Base-by-base conservation (phyloP, 2,329 filamentous ascomycete species). In the Penicillium sclerotigenum region DNA sequence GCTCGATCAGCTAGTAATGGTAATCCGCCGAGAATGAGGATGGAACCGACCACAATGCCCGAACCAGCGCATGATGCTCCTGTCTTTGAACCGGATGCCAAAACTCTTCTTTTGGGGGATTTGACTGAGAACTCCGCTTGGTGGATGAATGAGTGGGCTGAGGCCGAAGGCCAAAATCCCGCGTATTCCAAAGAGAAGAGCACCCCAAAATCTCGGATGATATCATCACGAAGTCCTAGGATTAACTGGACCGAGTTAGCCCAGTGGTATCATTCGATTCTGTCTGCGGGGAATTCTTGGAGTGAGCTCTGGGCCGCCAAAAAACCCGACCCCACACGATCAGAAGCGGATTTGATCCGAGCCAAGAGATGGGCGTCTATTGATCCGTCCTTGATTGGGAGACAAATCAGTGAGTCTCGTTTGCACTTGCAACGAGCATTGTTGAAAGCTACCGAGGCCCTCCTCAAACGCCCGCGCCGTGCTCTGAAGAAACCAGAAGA, bases 121-220 rank as follows among this genome's bases (percentile, higher is more conserved):
- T 80, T 92, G 62, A 88, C 87, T 1, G 90, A 94, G 68, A 94
- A 94, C 67, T 89, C 88, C 2, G 83, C 83, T 8, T 93, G 89
- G 90, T 93, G 89, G 89, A 86, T 87, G 45, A 88, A 87, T 1
- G 81, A 81, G 47, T 78, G 82, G 65, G 64, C 67, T 63, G 59
- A 74, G 69, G 63, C 68, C 62, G 64, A 69, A 52, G 67, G 68
- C 16, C 63, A 65, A 11, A 63, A 65, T 47, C 66, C 68, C 42
- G 49, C 64, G 7, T 54, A 71, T 51, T 61, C 72, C 22, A 73
- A 73, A 61, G 72, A 74, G 28, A 70, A 69, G 41, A 64, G 59
- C 14, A 56, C 66, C 8, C 65, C 67, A 29, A 62, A 63, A 14
- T 64, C 66, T 42, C 69, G 69, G 34, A 59, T 68, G 33, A 82